Conservation (phyloP, 2,329 filamentous ascomycete species). For the Cercospora sesami region DNA sequence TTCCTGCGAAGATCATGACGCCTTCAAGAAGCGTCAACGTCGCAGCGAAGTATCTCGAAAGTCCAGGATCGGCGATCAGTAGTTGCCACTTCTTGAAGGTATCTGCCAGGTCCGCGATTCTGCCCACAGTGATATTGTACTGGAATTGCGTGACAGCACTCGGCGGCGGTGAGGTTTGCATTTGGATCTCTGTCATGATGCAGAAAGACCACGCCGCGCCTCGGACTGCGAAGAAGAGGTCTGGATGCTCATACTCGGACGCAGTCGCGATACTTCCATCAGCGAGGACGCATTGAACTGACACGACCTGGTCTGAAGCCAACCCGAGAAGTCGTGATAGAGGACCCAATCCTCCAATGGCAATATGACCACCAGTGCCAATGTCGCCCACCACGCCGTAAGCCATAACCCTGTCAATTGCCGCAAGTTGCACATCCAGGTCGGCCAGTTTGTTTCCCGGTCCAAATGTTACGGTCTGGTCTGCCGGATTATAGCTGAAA, state of each 20-base stretch:
- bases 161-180: conserved; percentile 32
- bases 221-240: conserved; percentile 36
- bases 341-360: conserved; percentile 39
- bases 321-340: conserved; percentile 58
- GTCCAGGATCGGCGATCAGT: conserved; percentile 22
- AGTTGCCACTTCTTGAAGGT: conserved; percentile 27
- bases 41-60: conserved; percentile 24
- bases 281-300: conserved; percentile 44
- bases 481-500: conserved; percentile 17
- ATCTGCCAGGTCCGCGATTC: conserved; percentile 21
- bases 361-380: conserved; percentile 25
- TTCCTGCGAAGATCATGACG: conserved; percentile 24
- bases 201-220: conserved; percentile 33
- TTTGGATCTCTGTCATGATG: conserved; percentile 33
- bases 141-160: conserved; percentile 26
- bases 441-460: conserved; percentile 21
- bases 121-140: conserved; percentile 26
- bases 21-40: conserved; percentile 22
- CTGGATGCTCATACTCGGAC: conserved; percentile 36
- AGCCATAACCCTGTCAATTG: conserved; percentile 17
- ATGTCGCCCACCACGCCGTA: conserved; percentile 22
- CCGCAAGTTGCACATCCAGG: conserved; percentile 14
- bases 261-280: conserved; percentile 42
- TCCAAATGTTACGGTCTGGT: conserved; percentile 21
- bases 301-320: conserved; percentile 51